These are phyloP conservation scores for Prunus salicina DNA, from an alignment of 306 rosid genomes.

Conservation along the genomic window DNA sequence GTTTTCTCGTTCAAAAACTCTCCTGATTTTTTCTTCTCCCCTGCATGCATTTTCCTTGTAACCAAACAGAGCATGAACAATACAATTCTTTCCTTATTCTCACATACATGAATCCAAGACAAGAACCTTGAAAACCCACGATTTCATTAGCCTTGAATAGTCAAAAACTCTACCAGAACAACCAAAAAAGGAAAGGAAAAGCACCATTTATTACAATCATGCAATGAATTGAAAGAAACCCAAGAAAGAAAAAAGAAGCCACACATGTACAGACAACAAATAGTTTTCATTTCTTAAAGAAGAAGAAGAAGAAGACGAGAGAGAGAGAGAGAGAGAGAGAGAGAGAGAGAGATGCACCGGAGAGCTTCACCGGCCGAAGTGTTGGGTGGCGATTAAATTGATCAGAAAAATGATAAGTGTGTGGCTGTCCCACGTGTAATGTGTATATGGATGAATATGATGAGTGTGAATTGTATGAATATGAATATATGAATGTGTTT, in stretches of 20 bases:
- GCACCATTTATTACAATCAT: background rate
- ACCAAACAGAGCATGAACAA: slow-evolving; percentile 14
- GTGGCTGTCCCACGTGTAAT: too few species aligned
- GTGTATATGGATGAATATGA: too few species aligned
- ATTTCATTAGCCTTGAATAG: background rate
- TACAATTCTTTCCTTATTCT: background rate
- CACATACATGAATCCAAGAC: background rate
- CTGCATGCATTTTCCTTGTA: slow-evolving; percentile 14
- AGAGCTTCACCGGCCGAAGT: background rate
- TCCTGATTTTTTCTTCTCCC: background rate
- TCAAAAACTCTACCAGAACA: background rate
- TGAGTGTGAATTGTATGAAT: background rate
- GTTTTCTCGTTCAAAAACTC: background rate
- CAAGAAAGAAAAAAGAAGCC: background rate
- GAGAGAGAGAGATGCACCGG: background rate
- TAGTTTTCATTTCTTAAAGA: background rate
- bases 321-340: background rate
- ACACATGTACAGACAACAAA: too few species aligned
- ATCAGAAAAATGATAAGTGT: background rate
- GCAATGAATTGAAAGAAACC: background rate
- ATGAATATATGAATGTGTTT: too few species aligned
- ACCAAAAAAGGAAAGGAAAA: background rate
- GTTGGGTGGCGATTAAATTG: background rate
- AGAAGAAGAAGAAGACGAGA: background rate
- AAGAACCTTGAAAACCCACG: background rate